Base-by-base conservation (phyloP, 257 asterid genomes). In the Plantago elongata region DNA sequence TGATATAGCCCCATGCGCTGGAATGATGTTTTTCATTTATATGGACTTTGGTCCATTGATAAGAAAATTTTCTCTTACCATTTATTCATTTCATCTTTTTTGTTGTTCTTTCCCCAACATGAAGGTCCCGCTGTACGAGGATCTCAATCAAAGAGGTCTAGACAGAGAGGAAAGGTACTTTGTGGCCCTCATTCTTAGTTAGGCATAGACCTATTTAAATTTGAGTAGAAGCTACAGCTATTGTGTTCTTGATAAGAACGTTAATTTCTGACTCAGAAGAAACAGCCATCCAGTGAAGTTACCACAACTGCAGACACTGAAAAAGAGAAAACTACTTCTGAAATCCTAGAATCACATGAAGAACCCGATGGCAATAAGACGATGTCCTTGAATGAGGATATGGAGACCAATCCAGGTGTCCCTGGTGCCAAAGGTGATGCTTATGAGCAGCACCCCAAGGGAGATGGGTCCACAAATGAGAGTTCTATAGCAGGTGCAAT, bases 101-200 rank as follows among this genome's bases (percentile, higher is more conserved):
- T 48, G n/a, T 17, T 61, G 54, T 76, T 34, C 40, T 34, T 34
- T 34, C 8, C 40, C 40, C 40, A 34, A 34, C 4, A 34, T 34
- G 40, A 34, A 92, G 97, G 77, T 64, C 68, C 89, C 65, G 85
- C 72, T 75, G 94, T 79, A 64, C 87, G 68, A 72, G 92, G 80
- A 75, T 70, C 96, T 72, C 96, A 78, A 71, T 64, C 84, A 71
- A 83, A 79, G 83, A 84, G 74, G 69, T 58, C 82, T 61, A 81
- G 80, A 74, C 75, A 81, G 51, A 89, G 80, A 78, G 64, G 73
- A 67, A 87, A 86, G 97, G 99, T 93, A 79, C 57, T 38, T 42
- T 55, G 51, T 59, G 46, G 51, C 59, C 22, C 47, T 65, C 16
- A 43, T 52, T 66, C 14, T 67, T 61, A 43, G 13, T 66, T 61